Evolutionary conservation across 78 protist species (phyloP).

Genomic region (Mantamonas sphyraenae): DNA sequence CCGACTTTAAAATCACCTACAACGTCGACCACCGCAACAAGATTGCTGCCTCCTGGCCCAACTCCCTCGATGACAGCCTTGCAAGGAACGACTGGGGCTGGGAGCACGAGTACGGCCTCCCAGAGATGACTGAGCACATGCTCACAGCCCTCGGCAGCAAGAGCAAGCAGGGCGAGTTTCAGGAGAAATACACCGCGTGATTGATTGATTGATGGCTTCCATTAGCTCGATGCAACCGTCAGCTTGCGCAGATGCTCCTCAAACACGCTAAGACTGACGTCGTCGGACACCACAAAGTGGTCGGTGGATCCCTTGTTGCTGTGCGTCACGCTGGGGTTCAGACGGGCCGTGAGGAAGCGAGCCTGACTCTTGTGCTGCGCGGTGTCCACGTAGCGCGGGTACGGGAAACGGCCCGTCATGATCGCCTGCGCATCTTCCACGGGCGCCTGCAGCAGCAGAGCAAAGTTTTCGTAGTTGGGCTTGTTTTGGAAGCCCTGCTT

Average conservation of each 20-base stretch:
- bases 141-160: too few species aligned
- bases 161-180: too few species aligned
- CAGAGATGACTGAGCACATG: slow-evolving; percentile 42
- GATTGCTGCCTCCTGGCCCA: slow-evolving; percentile 72
- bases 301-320: slow-evolving; percentile 13
- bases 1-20: slow-evolving; percentile 34
- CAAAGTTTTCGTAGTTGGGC: slow-evolving; percentile 64
- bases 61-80: slow-evolving; percentile 35
- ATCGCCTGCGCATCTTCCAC: slow-evolving; percentile 51
- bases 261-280: slow-evolving; percentile 31
- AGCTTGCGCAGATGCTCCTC: too few species aligned
- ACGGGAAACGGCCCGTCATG: slow-evolving; percentile 13
- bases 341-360: slow-evolving; percentile 73
- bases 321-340: slow-evolving; percentile 84
- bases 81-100: slow-evolving; percentile 68
- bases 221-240: too few species aligned
- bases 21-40: slow-evolving; percentile 49
- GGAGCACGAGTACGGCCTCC: slow-evolving; percentile 26
- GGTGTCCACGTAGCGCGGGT: slow-evolving; percentile 59
- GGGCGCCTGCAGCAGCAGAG: slow-evolving; percentile 65
- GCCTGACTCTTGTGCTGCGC: slow-evolving; percentile 79
- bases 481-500: slow-evolving; percentile 49
- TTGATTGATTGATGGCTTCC: too few species aligned
- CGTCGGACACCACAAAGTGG: slow-evolving; percentile 30
- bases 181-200: too few species aligned